Evolutionary conservation across 2,329 filamentous ascomycete genomes (phyloP).

Genomic region (Curvularia verruculosa): DNA sequence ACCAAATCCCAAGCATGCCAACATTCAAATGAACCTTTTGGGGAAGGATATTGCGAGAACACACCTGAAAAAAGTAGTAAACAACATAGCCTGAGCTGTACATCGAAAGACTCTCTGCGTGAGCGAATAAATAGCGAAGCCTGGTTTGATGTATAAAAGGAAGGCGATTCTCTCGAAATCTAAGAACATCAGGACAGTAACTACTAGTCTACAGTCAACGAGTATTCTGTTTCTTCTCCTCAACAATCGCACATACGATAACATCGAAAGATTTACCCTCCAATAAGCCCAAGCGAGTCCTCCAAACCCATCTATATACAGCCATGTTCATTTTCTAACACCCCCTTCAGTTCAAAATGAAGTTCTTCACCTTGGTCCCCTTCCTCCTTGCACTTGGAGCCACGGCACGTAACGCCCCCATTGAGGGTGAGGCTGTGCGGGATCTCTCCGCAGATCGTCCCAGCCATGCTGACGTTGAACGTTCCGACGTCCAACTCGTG

Average conservation of each 20-base stretch:
- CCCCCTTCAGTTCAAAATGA: slow-evolving; percentile 5
- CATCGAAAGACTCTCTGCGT: background rate
- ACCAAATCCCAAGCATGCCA: background rate
- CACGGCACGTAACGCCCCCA: background rate
- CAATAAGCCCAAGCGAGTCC: background rate
- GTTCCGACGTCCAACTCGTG: slow-evolving; percentile 6
- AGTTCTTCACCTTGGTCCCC: slow-evolving; percentile 8
- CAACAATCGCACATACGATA: background rate
- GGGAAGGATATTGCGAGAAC: background rate
- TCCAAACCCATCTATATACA: background rate
- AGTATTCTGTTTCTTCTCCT: background rate
- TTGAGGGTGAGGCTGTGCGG: slow-evolving; percentile 7
- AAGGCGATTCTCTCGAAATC: background rate
- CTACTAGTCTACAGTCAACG: background rate
- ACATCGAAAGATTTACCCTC: background rate
- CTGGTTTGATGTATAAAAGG: background rate
- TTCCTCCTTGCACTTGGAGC: slow-evolving; percentile 7
- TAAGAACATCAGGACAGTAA: background rate
- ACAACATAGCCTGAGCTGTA: background rate
- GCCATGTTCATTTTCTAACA: background rate
- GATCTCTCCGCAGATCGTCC: slow-evolving; percentile 6
- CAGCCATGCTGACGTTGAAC: slow-evolving; percentile 7
- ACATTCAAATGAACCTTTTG: background rate
- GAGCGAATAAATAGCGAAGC: background rate
- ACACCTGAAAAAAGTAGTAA: background rate